A percentile compares a stretch with the other conserved stretches of the same genome.
phyloP scores from a whole-genome alignment of 371 early-diverging fungal genomes.

The Homolaphlyctis polyrhiza region DNA sequence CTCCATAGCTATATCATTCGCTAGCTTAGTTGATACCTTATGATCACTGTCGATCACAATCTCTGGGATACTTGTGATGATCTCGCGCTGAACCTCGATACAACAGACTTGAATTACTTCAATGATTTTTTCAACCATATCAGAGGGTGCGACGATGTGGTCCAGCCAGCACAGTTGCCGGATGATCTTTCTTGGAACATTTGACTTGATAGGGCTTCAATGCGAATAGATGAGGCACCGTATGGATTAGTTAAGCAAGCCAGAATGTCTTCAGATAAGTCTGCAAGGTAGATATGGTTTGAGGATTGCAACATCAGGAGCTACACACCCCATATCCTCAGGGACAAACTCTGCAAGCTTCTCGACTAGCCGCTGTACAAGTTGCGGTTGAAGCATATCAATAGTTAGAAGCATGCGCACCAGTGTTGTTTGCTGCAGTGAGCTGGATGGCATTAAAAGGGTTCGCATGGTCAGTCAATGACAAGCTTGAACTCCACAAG shows the following conservation, averaged over 20 bases:
- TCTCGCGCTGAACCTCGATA: slow-evolving; percentile 64
- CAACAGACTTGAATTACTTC: slow-evolving; percentile 67
- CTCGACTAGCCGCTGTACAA: not conserved
- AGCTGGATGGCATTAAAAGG: too few species aligned
- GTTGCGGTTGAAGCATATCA: not conserved
- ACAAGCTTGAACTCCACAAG: too few species aligned
- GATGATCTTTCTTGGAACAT: slow-evolving; percentile 59
- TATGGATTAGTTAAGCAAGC: too few species aligned
- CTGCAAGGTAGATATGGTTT: not conserved
- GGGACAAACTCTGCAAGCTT: slow-evolving; percentile 1
- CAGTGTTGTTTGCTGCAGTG: not conserved
- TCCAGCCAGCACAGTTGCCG: slow-evolving; percentile 78
- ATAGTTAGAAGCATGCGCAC: slow-evolving; percentile 3
- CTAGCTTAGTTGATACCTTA: slow-evolving; percentile 34
- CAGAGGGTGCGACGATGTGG: slow-evolving; percentile 60
- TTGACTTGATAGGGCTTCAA: too few species aligned
- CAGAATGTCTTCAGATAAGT: too few species aligned
- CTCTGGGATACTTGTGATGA: slow-evolving; percentile 68
- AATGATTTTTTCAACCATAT: slow-evolving; percentile 58
- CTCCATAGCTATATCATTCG: too few species aligned
- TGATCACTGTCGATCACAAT: slow-evolving; percentile 74
- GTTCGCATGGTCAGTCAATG: too few species aligned
- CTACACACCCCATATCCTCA: not conserved
- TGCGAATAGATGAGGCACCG: too few species aligned
- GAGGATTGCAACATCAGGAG: not conserved